Conservation (phyloP, 441 rosid genomes). For the Brassica hybrid region DNA sequence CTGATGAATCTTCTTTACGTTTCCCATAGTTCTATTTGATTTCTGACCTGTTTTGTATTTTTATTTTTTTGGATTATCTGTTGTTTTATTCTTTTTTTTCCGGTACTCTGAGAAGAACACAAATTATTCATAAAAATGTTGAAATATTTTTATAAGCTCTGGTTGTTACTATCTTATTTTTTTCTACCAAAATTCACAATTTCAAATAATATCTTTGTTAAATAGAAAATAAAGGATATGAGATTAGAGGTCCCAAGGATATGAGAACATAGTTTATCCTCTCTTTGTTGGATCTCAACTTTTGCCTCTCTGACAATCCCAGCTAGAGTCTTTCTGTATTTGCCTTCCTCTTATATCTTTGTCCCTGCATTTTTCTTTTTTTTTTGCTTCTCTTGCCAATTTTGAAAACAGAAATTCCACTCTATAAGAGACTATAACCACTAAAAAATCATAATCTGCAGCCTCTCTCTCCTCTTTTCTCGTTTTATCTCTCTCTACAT, state of each 20-base stretch:
- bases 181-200: too few species aligned
- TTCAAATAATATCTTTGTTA: too few species aligned
- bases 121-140: conserved; percentile 22
- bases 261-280: not conserved
- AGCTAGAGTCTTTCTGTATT: not conserved
- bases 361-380: not conserved
- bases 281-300: too few species aligned
- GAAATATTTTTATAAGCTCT: not conserved
- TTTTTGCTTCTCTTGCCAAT: too few species aligned
- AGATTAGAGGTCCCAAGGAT: not conserved
- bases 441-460: too few species aligned
- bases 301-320: not conserved
- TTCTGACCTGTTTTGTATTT: conserved; percentile 36
- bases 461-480: too few species aligned
- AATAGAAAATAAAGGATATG: too few species aligned
- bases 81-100: conserved; percentile 33
- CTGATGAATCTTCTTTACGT: conserved; percentile 27
- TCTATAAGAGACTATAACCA: too few species aligned
- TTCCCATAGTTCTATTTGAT: conserved; percentile 35
- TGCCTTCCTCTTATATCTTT: not conserved
- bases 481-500: too few species aligned
- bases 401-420: too few species aligned
- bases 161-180: not conserved
- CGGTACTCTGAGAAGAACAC: conserved; percentile 5
- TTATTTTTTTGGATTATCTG: conserved; percentile 20